These are phyloP conservation scores for Ramalina intermedia DNA, from an alignment of 495 filamentous ascomycete species.

Conservation along the genomic window DNA sequence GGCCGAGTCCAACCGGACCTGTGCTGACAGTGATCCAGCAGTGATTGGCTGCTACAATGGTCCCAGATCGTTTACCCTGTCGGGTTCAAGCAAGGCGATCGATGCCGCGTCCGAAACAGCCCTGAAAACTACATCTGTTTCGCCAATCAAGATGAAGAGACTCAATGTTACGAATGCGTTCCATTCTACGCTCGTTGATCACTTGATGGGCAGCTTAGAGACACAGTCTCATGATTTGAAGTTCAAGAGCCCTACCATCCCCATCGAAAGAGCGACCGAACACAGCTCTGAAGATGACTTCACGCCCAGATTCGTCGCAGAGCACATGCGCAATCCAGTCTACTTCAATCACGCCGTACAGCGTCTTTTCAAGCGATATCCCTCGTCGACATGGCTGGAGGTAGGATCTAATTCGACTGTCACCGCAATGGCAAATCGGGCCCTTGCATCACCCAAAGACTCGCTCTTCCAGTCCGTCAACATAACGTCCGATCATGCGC, in stretches of 20 bases:
- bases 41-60: slow-evolving; percentile 34
- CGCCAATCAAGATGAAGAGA: slow-evolving; percentile 19
- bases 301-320: slow-evolving; percentile 9
- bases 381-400: slow-evolving; percentile 22
- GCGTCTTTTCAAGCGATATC: slow-evolving; percentile 13
- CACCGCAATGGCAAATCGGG: not conserved
- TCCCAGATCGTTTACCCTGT: slow-evolving; percentile 21
- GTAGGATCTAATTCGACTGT: slow-evolving; percentile 24
- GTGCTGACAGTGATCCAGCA: not conserved
- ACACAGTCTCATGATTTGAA: slow-evolving; percentile 14
- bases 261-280: slow-evolving; percentile 16
- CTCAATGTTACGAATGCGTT: slow-evolving; percentile 35
- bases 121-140: slow-evolving; percentile 6
- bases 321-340: slow-evolving; percentile 27
- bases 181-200: slow-evolving; percentile 31
- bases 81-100: slow-evolving; percentile 17
- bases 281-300: not conserved
- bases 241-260: slow-evolving; percentile 18
- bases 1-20: not conserved
- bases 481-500: not conserved
- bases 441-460: not conserved
- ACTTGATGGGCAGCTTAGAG: slow-evolving; percentile 18
- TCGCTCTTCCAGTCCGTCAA: slow-evolving; percentile 1
- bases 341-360: slow-evolving; percentile 27
- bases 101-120: slow-evolving; percentile 16